Evolutionary conservation across 306 rosid genomes (phyloP), one percentile per base, ranked within the genome.

Genomic region (Cicer bijugum): DNA sequence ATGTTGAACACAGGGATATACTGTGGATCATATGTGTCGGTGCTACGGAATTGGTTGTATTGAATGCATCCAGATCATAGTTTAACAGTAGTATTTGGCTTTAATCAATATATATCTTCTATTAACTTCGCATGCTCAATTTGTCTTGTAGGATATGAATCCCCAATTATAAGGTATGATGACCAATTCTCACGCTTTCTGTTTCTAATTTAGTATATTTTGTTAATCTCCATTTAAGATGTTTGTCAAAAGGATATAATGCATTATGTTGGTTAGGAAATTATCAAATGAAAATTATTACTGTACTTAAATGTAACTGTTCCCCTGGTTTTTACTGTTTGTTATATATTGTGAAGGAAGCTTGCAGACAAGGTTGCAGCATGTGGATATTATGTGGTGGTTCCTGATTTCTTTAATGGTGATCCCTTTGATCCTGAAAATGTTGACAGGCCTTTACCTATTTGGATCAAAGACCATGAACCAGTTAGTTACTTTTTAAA

Each of bases 331-430:
- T 75, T 57, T 16, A 40, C 53, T 19, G 7, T 10, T 15, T 58
- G 65, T 74, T 68, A 42, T 72, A 12, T 44, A 9, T 65, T 75
- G 19, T 79, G 58, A 78, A 92, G 97, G 87, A 76, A 85, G 74
- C 66, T 92, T 7, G 97, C 92, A 2, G 92, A 90, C 83, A 88
- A 86, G 80, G 69, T 84, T 80, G 90, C 89, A 71, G 82, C 84
- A 51, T 80, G 87, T 17, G 89, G 94, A 14, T 92, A 81, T 82
- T 78, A 69, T 73, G 90, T 83, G 17, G 88, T 69, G 52, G 88
- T 78, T 71, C 89, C 97, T 44, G 93, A 92, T 65, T 85, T 89
- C 77, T 76, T 88, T 0, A 35, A 86, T 48, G 89, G 87, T 5
- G 92, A 90, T 17, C 92, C 94, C 60, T 88, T 1, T 75, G 79